phyloP scores from a whole-genome alignment of 2,329 filamentous ascomycete species.

The Pseudocercospora vitis region DNA sequence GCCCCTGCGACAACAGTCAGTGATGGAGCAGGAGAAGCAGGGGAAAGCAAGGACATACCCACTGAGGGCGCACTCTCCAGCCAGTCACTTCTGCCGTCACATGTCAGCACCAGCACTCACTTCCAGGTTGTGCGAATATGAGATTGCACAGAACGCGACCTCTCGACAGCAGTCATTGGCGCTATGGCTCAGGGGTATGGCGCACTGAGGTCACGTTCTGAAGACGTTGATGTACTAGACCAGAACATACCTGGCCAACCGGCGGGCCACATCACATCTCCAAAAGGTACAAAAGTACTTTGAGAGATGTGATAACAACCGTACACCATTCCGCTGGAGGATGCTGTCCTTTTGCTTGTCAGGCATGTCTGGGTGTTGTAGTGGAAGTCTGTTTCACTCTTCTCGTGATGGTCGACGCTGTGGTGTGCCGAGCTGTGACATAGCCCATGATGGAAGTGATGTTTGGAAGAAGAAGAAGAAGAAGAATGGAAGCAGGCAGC shows the following conservation, averaged over 20 bases:
- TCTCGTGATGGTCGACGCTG: neutral
- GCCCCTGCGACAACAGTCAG: no score
- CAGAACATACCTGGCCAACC: neutral
- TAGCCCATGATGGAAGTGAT: neutral
- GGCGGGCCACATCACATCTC: neutral
- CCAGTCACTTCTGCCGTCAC: neutral
- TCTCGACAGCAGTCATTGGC: neutral
- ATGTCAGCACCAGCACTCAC: no score
- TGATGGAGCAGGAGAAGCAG: no score
- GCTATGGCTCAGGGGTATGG: neutral
- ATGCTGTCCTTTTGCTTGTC: neutral
- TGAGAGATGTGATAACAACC: neutral
- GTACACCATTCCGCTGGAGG: neutral
- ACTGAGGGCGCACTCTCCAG: neutral
- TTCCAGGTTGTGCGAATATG: neutral
- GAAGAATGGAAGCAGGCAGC: neutral
- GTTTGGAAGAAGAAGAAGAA: neutral
- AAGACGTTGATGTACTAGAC: neutral
- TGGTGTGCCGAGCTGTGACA: no score
- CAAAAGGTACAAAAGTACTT: neutral
- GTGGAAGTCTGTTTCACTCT: neutral
- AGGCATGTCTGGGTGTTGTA: neutral
- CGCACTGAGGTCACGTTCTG: neutral
- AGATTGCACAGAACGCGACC: neutral
- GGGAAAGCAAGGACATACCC: no score